Percentiles rank a stretch among this genome's conserved stretches.
Evolutionary conservation across 192 early-diverging fungal genomes (phyloP).

Genomic region (Anaeromyces robustus): DNA sequence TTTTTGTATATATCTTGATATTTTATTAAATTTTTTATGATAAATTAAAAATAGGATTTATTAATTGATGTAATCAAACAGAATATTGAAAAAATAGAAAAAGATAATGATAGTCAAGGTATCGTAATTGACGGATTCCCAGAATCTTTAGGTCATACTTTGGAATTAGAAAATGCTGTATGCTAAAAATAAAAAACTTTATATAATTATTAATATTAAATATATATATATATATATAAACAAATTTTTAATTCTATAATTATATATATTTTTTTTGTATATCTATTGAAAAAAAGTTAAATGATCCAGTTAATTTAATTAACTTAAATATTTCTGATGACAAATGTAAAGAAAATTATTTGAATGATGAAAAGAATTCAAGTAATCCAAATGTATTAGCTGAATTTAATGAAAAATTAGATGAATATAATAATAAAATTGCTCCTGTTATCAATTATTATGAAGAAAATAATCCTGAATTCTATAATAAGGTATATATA

Average conservation of each 20-base stretch:
- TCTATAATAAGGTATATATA: not conserved
- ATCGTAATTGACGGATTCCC: not conserved
- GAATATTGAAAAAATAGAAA: not conserved
- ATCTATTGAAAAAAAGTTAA: not conserved
- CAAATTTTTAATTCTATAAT: no score
- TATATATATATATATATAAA: no score
- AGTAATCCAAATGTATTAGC: not conserved
- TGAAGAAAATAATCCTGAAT: not conserved
- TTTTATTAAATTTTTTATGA: no score
- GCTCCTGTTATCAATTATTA: not conserved
- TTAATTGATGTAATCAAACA: not conserved
- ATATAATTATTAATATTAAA: no score
- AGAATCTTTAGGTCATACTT: not conserved
- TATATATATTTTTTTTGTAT: no score
- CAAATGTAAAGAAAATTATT: not conserved
- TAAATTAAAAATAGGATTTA: not conserved
- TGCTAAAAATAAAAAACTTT: not conserved
- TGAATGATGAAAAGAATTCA: not conserved
- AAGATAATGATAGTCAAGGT: not conserved
- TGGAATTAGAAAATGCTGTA: not conserved
- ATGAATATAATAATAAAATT: not conserved
- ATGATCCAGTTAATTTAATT: not conserved
- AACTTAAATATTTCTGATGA: not conserved
- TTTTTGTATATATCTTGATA: no score
- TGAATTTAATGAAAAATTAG: not conserved